These are phyloP conservation scores for Oxyria digyna DNA, from an alignment of 148 eudicot genomes.

Conservation along the genomic window DNA sequence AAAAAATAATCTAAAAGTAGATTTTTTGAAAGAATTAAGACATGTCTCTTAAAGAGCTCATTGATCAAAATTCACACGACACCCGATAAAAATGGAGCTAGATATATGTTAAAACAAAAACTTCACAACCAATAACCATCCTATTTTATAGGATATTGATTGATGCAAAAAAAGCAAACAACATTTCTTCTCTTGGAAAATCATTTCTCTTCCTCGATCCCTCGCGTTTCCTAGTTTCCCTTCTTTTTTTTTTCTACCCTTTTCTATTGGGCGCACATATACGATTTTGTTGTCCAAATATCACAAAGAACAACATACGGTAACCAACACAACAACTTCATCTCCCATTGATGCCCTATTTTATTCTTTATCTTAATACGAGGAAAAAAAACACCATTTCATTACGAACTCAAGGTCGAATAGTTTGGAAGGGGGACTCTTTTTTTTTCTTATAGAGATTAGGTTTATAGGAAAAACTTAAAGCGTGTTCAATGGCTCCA, in stretches of 20 bases:
- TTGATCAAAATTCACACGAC: neutral
- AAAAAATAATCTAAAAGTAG: neutral
- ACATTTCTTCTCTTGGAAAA: neutral
- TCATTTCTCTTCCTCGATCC: neutral
- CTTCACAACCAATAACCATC: neutral
- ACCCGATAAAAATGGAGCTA: neutral
- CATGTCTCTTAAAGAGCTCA: neutral
- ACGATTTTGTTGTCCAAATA: neutral
- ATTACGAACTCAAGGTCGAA: neutral
- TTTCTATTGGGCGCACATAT: neutral
- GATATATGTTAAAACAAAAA: neutral
- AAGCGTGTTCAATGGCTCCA: neutral
- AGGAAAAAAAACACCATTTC: neutral
- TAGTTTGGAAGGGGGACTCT: neutral
- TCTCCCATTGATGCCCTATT: neutral
- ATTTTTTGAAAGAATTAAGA: neutral
- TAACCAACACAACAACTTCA: neutral
- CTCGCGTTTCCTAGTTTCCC: neutral
- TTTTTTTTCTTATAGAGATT: neutral
- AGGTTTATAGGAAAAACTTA: neutral
- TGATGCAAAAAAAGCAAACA: neutral
- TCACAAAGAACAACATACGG: neutral
- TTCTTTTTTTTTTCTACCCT: neutral
- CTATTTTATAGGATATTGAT: neutral
- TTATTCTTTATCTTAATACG: neutral